phyloP scores from a whole-genome alignment of 2,329 filamentous ascomycete species.

The Pseudocercospora vitis region DNA sequence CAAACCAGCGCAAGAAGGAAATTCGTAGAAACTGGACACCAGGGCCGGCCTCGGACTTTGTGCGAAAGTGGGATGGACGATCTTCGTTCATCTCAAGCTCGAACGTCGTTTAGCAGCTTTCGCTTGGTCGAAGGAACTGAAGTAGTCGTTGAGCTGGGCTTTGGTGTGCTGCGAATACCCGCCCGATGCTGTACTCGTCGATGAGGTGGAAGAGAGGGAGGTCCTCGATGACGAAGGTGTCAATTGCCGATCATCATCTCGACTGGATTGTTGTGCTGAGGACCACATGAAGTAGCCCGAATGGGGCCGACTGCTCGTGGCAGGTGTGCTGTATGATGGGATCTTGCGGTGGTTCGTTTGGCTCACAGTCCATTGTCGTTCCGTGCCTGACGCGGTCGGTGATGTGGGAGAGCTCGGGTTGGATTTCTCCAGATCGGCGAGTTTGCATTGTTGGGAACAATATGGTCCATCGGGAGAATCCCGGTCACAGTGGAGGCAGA shows the following conservation, averaged over 20 bases:
- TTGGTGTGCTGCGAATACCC: slow-evolving; percentile 73
- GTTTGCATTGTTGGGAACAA: slow-evolving; percentile 88
- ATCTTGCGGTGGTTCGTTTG: slow-evolving; percentile 36
- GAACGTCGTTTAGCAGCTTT: slow-evolving; percentile 57
- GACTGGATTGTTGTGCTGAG: slow-evolving; percentile 13
- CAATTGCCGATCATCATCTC: slow-evolving; percentile 42
- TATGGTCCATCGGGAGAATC: slow-evolving; percentile 81
- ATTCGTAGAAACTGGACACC: slow-evolving; percentile 6
- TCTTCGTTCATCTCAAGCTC: slow-evolving; percentile 27
- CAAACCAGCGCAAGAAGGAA: slow-evolving; percentile 6
- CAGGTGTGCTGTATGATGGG: slow-evolving; percentile 16
- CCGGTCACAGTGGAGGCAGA: slow-evolving; percentile 91
- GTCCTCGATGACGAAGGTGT: slow-evolving; percentile 74
- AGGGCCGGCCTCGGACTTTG: neutral
- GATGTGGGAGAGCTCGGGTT: slow-evolving; percentile 49
- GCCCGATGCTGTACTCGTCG: slow-evolving; percentile 36
- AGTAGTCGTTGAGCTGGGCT: slow-evolving; percentile 81
- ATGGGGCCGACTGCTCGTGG: slow-evolving; percentile 20
- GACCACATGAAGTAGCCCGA: slow-evolving; percentile 28
- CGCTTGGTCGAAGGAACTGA: slow-evolving; percentile 83
- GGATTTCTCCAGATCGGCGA: slow-evolving; percentile 78
- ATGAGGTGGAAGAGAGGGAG: slow-evolving; percentile 67
- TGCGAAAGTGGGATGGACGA: neutral
- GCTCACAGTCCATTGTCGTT: slow-evolving; percentile 14
- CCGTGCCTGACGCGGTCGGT: slow-evolving; percentile 11